Evolutionary conservation across 352 stramenopile species (phyloP).

Genomic region (Phytopythium oedochilum): DNA sequence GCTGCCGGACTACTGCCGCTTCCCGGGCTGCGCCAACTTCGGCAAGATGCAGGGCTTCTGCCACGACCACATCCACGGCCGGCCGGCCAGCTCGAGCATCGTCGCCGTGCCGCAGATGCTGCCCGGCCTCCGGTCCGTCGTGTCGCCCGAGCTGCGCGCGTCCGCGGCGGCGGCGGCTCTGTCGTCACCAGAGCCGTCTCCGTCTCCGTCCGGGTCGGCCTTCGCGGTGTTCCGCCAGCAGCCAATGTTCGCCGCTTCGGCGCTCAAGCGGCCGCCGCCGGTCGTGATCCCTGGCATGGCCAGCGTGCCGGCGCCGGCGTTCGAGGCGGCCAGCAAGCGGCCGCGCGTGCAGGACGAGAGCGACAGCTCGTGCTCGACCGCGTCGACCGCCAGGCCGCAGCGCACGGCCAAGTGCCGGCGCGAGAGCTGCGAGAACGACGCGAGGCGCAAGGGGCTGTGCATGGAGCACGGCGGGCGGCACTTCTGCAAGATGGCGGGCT

Average conservation of each 20-base stretch:
- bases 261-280: slow-evolving; percentile 3
- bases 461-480: slow-evolving; percentile 85
- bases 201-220: slow-evolving; percentile 10
- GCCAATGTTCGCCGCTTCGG: background rate
- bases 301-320: slow-evolving; percentile 11
- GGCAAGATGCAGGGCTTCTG: slow-evolving; percentile 66
- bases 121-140: slow-evolving; percentile 7
- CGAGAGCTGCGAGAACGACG: slow-evolving; percentile 61
- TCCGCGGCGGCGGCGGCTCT: slow-evolving; percentile 5
- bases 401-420: slow-evolving; percentile 43
- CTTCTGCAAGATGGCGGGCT: slow-evolving; percentile 83
- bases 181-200: slow-evolving; percentile 8
- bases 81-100: slow-evolving; percentile 10
- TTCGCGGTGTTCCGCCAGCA: slow-evolving; percentile 11
- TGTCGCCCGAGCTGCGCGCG: slow-evolving; percentile 15
- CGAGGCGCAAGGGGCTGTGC: slow-evolving; percentile 77
- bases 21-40: slow-evolving; percentile 53
- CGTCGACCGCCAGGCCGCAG: slow-evolving; percentile 14
- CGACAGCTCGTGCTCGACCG: slow-evolving; percentile 14
- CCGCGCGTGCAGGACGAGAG: slow-evolving; percentile 12
- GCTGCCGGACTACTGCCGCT: slow-evolving; percentile 36
- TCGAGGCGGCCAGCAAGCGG: slow-evolving; percentile 20
- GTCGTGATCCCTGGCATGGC: slow-evolving; percentile 13
- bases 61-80: slow-evolving; percentile 49
- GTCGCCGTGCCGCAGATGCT: slow-evolving; percentile 5